Base-by-base conservation (phyloP, 768 basidiomycete species). In the Leucocoprinus leucothites region DNA sequence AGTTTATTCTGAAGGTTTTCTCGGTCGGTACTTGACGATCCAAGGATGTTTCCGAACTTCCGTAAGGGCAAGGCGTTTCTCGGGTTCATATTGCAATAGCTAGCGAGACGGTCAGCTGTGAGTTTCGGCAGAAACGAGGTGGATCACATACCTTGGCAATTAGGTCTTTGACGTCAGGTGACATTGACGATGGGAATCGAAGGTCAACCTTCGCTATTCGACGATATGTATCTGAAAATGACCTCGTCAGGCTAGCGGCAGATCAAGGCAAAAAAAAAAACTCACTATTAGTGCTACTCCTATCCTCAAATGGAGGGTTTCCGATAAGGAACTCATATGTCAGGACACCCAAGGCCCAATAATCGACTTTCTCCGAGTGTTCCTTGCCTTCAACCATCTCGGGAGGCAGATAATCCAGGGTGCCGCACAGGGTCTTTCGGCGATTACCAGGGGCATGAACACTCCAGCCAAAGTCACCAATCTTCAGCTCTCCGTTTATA, bases 381-480 rank as follows among this genome's bases (percentile, higher is more conserved):
- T 90, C 91, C 61, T 82, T 86, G 0, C 88, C 86, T 63, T 97
- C 94, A 13, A 99, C 91, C 97, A 98, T 99, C 77, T 98, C 96
- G 11, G 97, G 96, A 0, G 97, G 95, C 9, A 99, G 79, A 67
- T 98, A 98, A 68, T 98, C 97, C 43, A 98, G 73, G 1, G 96
- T 98, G 11, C 96, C 96, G 63, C 96, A 98, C 9, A 98, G 79
- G 0, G 97, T 98, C 72, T 81, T 88, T 42, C 96, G 74, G 43
- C 94, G 75, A 66, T 94, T 91, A 1, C 91, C 85, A 0, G 96
- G 96, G 0, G 95, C 96, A 68, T 98, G 96, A 7, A 97, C 94
- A 63, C 89, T 93, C 96, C 97, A 99, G 9, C 97, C 97, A 69
- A 98, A 98, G 70, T 98, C 96, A 2, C 87, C 97, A 58, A 99